Percentiles rank a stretch among this genome's conserved stretches.
Conservation (phyloP, 352 stramenopile genomes). For the Pythium periplocum region DNA sequence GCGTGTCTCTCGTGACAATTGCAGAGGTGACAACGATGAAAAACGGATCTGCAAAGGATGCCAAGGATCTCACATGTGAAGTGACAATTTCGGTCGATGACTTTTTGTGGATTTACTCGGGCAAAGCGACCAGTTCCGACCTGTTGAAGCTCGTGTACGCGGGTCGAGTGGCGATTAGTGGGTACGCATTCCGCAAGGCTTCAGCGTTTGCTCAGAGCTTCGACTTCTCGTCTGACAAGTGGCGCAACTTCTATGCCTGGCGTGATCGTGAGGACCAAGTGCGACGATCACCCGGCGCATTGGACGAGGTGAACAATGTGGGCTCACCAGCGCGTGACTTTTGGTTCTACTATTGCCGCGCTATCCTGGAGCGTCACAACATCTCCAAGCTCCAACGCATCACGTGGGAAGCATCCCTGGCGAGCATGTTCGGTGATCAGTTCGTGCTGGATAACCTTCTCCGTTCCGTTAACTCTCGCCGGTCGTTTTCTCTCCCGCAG, state of each 20-base stretch:
- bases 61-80: slow-evolving; percentile 52
- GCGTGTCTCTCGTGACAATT: slow-evolving; percentile 4
- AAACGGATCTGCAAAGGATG: slow-evolving; percentile 35
- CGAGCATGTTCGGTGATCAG: slow-evolving; percentile 58
- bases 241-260: slow-evolving; percentile 72
- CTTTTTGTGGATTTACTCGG: slow-evolving; percentile 84
- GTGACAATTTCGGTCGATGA: slow-evolving; percentile 84
- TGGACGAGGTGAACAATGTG: slow-evolving; percentile 40
- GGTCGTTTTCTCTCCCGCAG: slow-evolving; percentile 4
- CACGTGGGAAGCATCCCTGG: slow-evolving; percentile 66
- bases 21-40: slow-evolving; percentile 52
- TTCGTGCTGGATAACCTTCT: slow-evolving; percentile 45
- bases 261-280: slow-evolving; percentile 34
- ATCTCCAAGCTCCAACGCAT: slow-evolving; percentile 64
- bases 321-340: slow-evolving; percentile 59
- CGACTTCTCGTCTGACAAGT: slow-evolving; percentile 81
- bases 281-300: slow-evolving; percentile 22
- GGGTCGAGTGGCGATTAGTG: slow-evolving; percentile 66
- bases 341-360: slow-evolving; percentile 63
- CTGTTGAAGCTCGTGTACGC: slow-evolving; percentile 79
- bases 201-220: slow-evolving; percentile 82
- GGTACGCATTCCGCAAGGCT: slow-evolving; percentile 77
- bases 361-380: slow-evolving; percentile 57
- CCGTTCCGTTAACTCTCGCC: slow-evolving; percentile 9
- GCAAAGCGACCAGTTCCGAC: slow-evolving; percentile 73